Evolutionary conservation across 345 rosid genomes (phyloP).

Genomic region (Toxicodendron radicans): DNA sequence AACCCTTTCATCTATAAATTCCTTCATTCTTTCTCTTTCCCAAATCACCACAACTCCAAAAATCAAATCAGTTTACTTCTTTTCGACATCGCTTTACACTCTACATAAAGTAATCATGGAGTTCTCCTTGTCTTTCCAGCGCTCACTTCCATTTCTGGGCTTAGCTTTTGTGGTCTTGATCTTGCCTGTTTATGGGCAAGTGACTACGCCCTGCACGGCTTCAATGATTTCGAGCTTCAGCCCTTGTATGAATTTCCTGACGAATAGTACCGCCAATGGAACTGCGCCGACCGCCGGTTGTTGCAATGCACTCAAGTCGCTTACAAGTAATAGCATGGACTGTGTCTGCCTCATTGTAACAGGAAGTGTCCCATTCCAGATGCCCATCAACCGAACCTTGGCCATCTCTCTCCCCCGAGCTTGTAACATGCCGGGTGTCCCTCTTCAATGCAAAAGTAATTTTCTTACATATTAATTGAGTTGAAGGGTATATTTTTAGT

Average conservation of each 20-base stretch:
- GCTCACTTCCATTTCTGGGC: conserved; percentile 7
- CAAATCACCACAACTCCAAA: conserved; percentile 19
- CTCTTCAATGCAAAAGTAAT: conserved; percentile 74
- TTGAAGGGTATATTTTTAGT: not conserved
- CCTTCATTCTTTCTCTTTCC: conserved; percentile 2
- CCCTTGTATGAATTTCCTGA: conserved; percentile 68
- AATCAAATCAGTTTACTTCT: not conserved
- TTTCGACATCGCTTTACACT: not conserved
- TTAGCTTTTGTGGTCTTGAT: conserved; percentile 22
- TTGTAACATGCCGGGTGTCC: conserved; percentile 79
- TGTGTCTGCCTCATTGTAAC: conserved; percentile 73
- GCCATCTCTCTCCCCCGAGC: conserved; percentile 84
- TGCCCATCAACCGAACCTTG: conserved; percentile 73
- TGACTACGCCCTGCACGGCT: conserved; percentile 51
- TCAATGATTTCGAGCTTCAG: conserved; percentile 50
- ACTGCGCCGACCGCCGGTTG: conserved; percentile 61
- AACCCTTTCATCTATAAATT: conserved; percentile 35
- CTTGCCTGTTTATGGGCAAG: conserved; percentile 43
- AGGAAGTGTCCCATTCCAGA: conserved; percentile 62
- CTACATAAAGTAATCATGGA: conserved; percentile 23
- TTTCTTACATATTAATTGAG: not conserved
- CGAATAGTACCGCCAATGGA: conserved; percentile 60
- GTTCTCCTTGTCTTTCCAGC: conserved; percentile 1
- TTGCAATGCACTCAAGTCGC: conserved; percentile 58
- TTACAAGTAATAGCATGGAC: conserved; percentile 56